phyloP scores from a whole-genome alignment of 2,329 filamentous ascomycete genomes.

The Myriangium duriaei region DNA sequence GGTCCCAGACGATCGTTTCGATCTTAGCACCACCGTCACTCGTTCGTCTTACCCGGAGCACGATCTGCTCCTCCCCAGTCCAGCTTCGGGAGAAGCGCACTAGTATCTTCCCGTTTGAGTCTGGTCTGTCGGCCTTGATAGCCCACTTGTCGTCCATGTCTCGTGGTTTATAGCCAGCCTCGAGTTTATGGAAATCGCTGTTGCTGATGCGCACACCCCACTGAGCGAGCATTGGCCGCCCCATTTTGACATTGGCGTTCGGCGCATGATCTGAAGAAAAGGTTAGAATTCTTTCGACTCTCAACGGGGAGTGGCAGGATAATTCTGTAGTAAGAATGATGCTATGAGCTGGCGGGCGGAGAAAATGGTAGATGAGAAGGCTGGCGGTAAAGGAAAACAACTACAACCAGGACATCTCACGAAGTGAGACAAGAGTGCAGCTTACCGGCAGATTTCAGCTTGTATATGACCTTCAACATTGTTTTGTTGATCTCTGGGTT shows the following conservation, averaged over 20 bases:
- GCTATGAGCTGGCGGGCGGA: too few species aligned
- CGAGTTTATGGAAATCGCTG: constrained; percentile 7
- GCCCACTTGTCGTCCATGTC: constrained; percentile 8
- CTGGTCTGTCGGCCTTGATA: neutral
- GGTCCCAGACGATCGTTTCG: constrained; percentile 7
- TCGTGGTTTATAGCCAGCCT: constrained; percentile 4
- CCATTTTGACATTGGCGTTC: too few species aligned
- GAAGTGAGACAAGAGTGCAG: too few species aligned
- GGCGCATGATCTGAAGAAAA: too few species aligned
- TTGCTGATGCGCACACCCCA: constrained; percentile 7
- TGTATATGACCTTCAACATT: constrained; percentile 5
- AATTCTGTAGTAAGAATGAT: too few species aligned
- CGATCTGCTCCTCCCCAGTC: neutral
- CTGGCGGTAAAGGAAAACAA: too few species aligned
- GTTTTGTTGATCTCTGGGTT: constrained; percentile 20
- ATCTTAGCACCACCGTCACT: constrained; percentile 2
- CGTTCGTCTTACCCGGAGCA: neutral
- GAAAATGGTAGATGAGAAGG: too few species aligned
- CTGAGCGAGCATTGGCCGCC: constrained; percentile 2
- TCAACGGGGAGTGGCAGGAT: too few species aligned
- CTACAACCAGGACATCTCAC: too few species aligned
- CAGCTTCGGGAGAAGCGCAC: constrained; percentile 6
- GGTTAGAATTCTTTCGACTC: too few species aligned
- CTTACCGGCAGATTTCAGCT: too few species aligned
- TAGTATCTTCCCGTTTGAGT: neutral